phyloP scores from a whole-genome alignment of 768 basidiomycete species.

The Agaricus blazei region DNA sequence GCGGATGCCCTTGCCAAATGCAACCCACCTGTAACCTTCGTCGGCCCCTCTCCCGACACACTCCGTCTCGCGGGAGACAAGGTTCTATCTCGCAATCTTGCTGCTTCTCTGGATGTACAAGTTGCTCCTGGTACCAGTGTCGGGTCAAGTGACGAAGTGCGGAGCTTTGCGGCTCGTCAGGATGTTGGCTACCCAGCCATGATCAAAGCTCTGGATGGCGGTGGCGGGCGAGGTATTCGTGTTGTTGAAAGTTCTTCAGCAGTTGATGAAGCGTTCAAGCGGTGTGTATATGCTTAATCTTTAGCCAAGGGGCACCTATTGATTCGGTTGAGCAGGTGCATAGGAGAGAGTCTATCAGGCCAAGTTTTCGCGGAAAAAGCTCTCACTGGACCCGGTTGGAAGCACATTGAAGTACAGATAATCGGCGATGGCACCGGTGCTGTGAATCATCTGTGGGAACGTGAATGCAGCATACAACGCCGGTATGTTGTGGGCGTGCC shows the following conservation, averaged over 20 bases:
- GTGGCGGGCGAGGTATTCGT: conserved; percentile 88
- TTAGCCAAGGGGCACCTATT: not conserved
- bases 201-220: conserved; percentile 90
- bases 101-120: conserved; percentile 21
- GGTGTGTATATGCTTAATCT: conserved; percentile 23
- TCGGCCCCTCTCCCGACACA: conserved; percentile 76
- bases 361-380: conserved; percentile 82
- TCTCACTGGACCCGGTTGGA: conserved; percentile 65
- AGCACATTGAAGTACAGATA: conserved; percentile 86
- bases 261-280: conserved; percentile 71
- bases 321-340: conserved; percentile 18
- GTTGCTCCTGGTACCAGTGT: conserved; percentile 27
- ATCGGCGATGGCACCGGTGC: conserved; percentile 75
- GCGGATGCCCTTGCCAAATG: conserved; percentile 74
- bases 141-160: conserved; percentile 20
- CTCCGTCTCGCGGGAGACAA: conserved; percentile 64
- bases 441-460: conserved; percentile 83
- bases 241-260: conserved; percentile 69
- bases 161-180: conserved; percentile 17
- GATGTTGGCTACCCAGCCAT: conserved; percentile 50
- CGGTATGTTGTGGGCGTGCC: conserved; percentile 35
- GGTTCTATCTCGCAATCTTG: conserved; percentile 29
- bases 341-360: conserved; percentile 33
- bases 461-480: conserved; percentile 89
- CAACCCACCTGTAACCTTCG: conserved; percentile 58